These are phyloP conservation scores for Saturnispora silvae DNA, from an alignment of 805 yeast genomes.

Conservation along the genomic window DNA sequence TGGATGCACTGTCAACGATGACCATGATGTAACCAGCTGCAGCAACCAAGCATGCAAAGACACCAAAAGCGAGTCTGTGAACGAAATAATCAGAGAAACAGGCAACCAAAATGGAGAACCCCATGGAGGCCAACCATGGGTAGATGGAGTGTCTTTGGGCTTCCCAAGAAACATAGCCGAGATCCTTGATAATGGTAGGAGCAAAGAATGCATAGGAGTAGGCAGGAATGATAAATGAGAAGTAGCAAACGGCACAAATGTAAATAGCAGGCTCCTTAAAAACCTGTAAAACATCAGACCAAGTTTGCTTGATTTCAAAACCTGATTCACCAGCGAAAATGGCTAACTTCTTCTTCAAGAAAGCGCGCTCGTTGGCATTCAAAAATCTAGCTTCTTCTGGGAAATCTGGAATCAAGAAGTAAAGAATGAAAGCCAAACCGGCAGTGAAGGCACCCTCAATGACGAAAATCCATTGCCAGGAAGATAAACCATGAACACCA, in stretches of 20 bases:
- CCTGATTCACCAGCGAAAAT: constrained; percentile 42
- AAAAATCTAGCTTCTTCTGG: constrained; percentile 58
- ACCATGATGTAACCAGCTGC: constrained; percentile 44
- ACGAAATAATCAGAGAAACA: constrained; percentile 45
- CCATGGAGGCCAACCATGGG: constrained; percentile 76
- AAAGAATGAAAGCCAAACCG: constrained; percentile 25
- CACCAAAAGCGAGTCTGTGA: constrained; percentile 35
- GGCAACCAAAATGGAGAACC: constrained; percentile 52
- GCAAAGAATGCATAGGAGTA: constrained; percentile 71
- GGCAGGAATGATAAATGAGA: constrained; percentile 59
- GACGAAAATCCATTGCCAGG: constrained; percentile 39
- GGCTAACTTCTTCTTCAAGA: constrained; percentile 49
- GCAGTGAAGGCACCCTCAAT: constrained; percentile 29
- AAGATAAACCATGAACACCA: constrained; percentile 31
- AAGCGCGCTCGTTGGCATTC: constrained; percentile 39
- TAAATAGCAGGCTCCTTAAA: constrained; percentile 53
- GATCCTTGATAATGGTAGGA: constrained; percentile 48
- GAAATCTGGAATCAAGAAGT: constrained; percentile 53
- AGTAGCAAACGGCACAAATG: constrained; percentile 50
- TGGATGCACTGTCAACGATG: constrained; percentile 33
- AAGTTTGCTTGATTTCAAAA: constrained; percentile 36
- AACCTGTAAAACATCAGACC: constrained; percentile 34
- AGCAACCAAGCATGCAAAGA: constrained; percentile 27
- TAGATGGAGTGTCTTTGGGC: constrained; percentile 79
- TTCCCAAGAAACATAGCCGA: constrained; percentile 57